These are phyloP conservation scores for Flaveria ramosissima DNA, from an alignment of 129 eudicot genomes.

Conservation along the genomic window DNA sequence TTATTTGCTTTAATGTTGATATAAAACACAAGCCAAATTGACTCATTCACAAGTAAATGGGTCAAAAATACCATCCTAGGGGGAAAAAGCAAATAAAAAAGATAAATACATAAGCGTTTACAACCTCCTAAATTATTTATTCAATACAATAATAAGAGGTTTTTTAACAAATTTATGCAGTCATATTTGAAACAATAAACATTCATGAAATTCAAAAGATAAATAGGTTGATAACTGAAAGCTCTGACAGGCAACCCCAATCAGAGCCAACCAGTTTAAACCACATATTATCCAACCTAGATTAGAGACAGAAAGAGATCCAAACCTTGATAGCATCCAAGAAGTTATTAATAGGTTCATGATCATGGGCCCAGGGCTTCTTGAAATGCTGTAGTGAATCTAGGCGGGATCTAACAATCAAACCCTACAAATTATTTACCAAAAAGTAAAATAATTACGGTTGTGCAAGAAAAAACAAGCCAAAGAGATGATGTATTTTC, in stretches of 20 bases:
- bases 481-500: slow-evolving; percentile 12
- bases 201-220: not conserved
- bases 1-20: not conserved
- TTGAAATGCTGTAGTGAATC: slow-evolving; percentile 92
- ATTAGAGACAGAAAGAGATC: not conserved
- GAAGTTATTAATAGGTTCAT: slow-evolving; percentile 64
- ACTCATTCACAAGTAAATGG: not conserved
- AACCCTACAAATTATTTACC: slow-evolving; percentile 57
- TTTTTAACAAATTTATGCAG: not conserved
- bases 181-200: not conserved
- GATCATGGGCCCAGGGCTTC: slow-evolving; percentile 99
- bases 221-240: not conserved
- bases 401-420: slow-evolving; percentile 81
- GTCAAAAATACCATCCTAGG: not conserved
- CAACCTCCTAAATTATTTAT: not conserved
- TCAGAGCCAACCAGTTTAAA: not conserved
- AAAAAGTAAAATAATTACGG: not conserved
- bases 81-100: not conserved
- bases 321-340: slow-evolving; percentile 86
- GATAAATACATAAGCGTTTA: not conserved
- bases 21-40: not conserved
- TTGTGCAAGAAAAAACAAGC: slow-evolving; percentile 1
- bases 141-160: not conserved
- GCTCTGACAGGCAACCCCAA: not conserved
- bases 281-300: not conserved